phyloP scores from a whole-genome alignment of 2,329 filamentous ascomycete genomes.

The Rhinocladiella mackenziei region DNA sequence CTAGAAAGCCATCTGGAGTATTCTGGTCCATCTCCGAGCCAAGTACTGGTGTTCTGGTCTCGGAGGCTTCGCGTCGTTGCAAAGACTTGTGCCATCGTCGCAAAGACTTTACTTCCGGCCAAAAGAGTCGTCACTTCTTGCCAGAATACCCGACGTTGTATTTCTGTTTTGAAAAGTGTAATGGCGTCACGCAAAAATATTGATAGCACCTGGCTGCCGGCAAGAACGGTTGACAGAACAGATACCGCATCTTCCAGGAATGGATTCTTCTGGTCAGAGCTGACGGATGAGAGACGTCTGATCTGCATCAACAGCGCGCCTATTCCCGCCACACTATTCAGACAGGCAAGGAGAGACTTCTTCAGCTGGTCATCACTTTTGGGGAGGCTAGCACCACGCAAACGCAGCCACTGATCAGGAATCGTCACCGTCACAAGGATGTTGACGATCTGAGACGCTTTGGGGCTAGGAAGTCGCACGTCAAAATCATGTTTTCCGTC shows the following conservation, averaged over 20 bases:
- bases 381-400: conserved; percentile 10
- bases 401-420: conserved; percentile 72
- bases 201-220: conserved; percentile 14
- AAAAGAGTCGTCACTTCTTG: conserved; percentile 58
- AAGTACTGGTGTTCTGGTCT: conserved; percentile 39
- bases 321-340: conserved; percentile 71
- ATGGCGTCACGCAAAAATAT: conserved; percentile 36
- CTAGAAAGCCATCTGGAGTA: conserved; percentile 70
- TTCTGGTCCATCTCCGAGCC: conserved; percentile 61
- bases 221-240: conserved; percentile 36
- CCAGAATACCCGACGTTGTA: conserved; percentile 50
- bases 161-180: conserved; percentile 36
- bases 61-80: conserved; percentile 35
- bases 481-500: conserved; percentile 36
- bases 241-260: conserved; percentile 37
- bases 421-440: conserved; percentile 68
- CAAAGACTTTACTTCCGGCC: conserved; percentile 58
- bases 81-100: conserved; percentile 54
- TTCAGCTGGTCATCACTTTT: conserved; percentile 32
- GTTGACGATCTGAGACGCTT: conserved; percentile 70
- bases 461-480: conserved; percentile 60
- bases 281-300: conserved; percentile 51
- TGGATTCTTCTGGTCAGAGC: conserved; percentile 30
- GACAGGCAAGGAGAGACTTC: conserved; percentile 55
- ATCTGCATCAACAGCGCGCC: conserved; percentile 72